Conservation (phyloP, 306 rosid species). For the Prunus armeniaca region DNA sequence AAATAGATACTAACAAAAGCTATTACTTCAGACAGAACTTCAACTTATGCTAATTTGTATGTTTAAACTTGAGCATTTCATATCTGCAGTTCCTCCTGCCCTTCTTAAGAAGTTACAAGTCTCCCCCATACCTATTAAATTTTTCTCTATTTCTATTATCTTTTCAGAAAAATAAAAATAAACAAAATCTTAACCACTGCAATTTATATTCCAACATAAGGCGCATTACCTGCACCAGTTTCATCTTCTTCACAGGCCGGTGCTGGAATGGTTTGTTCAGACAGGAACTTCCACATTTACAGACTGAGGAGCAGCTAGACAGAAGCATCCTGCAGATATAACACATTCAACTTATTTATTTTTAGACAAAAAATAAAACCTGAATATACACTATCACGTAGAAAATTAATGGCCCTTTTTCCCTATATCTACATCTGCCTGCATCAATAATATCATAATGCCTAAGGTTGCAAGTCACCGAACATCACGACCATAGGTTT, state of each 20-base stretch:
- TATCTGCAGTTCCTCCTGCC: neutral
- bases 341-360: constrained; percentile 11
- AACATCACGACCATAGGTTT: neutral
- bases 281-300: constrained; percentile 84
- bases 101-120: neutral
- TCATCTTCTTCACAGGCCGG: constrained; percentile 80
- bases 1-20: neutral
- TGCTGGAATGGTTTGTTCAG: constrained; percentile 85
- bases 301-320: constrained; percentile 88
- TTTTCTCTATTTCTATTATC: neutral
- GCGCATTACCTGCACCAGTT: constrained; percentile 67
- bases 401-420: neutral
- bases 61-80: neutral
- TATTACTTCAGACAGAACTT: neutral
- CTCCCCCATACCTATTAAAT: neutral
- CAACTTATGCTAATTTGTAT: neutral
- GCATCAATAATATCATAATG: neutral
- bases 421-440: neutral
- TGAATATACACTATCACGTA: neutral
- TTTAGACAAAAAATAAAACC: neutral
- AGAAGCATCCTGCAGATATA: constrained; percentile 69
- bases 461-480: neutral
- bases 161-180: neutral
- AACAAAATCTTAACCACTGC: neutral
- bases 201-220: neutral